A percentile compares a stretch with the other conserved stretches of the same genome.
Conservation (phyloP, 2,329 filamentous ascomycete species). For the Fusarium fujikuroi region DNA sequence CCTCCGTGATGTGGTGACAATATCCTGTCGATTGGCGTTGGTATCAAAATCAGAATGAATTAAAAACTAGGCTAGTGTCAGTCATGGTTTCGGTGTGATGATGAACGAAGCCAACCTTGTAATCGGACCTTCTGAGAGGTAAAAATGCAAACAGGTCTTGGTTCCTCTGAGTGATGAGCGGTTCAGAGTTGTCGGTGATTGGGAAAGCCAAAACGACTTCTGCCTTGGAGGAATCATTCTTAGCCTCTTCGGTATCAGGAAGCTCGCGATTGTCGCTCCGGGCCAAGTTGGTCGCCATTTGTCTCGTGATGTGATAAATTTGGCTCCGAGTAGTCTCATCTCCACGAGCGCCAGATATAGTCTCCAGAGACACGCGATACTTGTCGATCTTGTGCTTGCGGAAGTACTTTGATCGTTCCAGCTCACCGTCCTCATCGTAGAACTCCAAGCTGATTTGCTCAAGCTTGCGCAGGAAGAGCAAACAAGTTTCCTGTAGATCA, state of each 20-base stretch:
- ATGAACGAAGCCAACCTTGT: background rate
- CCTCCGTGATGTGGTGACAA: background rate
- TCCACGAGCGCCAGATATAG: background rate
- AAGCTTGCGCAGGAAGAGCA: slow-evolving; percentile 20
- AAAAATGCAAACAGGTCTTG: background rate
- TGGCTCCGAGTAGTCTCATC: background rate
- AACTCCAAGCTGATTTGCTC: background rate
- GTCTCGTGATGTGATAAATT: slow-evolving; percentile 22
- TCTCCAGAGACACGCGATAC: background rate
- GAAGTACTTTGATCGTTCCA: slow-evolving; percentile 1
- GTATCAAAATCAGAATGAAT: background rate
- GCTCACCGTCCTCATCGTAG: background rate
- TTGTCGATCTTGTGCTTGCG: background rate
- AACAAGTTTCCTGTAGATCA: slow-evolving; percentile 6
- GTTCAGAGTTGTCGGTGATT: background rate
- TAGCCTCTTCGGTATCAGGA: background rate
- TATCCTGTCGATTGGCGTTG: background rate
- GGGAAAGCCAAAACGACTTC: slow-evolving; percentile 28
- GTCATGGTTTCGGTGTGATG: fast-evolving
- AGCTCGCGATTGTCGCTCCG: background rate
- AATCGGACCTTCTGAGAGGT: background rate
- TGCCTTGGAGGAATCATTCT: background rate
- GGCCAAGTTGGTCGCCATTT: background rate
- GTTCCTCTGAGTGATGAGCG: background rate
- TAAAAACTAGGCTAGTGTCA: background rate